Evolutionary conservation across 257 asterid species (phyloP).

Genomic region (Solanum peruvianum): DNA sequence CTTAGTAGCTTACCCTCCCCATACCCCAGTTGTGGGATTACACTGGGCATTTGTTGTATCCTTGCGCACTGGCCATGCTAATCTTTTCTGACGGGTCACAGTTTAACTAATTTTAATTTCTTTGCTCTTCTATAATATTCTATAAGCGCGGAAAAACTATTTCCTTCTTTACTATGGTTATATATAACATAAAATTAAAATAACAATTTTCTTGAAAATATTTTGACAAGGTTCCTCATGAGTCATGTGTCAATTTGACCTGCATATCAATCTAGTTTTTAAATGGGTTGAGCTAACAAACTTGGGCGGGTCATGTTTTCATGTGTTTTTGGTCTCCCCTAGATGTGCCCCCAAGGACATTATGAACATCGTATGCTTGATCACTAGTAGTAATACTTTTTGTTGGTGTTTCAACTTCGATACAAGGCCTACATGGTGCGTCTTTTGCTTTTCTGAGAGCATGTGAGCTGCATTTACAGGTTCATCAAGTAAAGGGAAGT

Average conservation of each 20-base stretch:
- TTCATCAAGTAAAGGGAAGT: neutral
- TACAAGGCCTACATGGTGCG: neutral
- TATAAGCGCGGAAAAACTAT: neutral
- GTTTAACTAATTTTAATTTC: neutral
- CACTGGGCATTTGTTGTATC: neutral
- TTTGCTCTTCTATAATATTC: neutral
- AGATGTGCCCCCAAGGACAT: neutral
- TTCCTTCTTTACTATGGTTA: neutral
- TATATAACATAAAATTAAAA: neutral
- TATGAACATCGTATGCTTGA: neutral
- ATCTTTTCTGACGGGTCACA: neutral
- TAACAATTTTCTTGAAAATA: too few relatives aligned
- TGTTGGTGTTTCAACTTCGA: neutral
- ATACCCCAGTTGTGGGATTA: neutral
- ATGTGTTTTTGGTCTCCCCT: neutral
- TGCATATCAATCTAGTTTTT: neutral
- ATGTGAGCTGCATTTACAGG: neutral
- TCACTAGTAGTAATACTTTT: neutral
- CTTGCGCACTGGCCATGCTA: neutral
- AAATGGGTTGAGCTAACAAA: neutral
- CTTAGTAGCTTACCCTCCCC: neutral
- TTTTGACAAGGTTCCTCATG: neutral
- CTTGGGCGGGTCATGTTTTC: neutral
- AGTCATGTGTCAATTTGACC: neutral
- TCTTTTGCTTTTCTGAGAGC: neutral